Conservation (phyloP, 176 grass and related monocot genomes). For the Ensete glaucum region DNA sequence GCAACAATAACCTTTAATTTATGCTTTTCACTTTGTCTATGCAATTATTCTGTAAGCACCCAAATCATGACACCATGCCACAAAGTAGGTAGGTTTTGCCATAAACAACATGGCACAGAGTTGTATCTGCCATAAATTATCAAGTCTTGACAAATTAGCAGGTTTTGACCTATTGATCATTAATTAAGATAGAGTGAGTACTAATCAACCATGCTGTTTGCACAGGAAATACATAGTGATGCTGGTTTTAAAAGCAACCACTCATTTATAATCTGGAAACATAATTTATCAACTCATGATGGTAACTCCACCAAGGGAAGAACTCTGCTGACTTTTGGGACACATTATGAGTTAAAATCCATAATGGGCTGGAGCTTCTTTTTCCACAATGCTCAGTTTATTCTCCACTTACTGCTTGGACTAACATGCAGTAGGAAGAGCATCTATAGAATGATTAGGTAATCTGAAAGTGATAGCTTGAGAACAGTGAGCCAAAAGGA, state of each 20-base stretch:
- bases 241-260: neutral
- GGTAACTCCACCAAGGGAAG: neutral
- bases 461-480: neutral
- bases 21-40: neutral
- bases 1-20: neutral
- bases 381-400: neutral
- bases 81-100: neutral
- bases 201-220: neutral
- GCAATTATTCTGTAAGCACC: neutral
- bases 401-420: neutral
- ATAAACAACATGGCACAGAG: neutral
- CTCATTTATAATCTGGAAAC: neutral
- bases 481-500: neutral
- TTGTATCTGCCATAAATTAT: no score
- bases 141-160: neutral
- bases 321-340: neutral
- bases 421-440: neutral
- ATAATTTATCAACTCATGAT: neutral
- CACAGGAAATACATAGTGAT: neutral
- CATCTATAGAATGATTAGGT: neutral
- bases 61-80: neutral
- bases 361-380: neutral
- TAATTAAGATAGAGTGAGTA: neutral
- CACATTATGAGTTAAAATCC: neutral
- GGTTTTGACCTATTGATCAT: neutral